These are phyloP conservation scores for Aechmea fasciata DNA, from an alignment of 176 grass and related monocot species.

Conservation along the genomic window DNA sequence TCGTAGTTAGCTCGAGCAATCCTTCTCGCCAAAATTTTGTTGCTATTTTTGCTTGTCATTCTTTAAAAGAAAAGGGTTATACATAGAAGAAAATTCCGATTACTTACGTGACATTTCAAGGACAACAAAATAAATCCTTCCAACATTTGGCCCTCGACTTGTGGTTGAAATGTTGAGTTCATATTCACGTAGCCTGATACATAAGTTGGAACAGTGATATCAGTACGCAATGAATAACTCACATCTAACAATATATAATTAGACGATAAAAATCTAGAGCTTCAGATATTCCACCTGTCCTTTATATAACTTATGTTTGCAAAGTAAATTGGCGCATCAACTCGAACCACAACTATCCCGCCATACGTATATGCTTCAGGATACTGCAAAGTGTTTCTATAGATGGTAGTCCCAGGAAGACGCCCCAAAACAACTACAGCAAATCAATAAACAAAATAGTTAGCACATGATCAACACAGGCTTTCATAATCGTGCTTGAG, in stretches of 20 bases:
- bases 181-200: conserved; percentile 75
- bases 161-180: conserved; percentile 62
- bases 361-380: conserved; percentile 87
- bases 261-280: background rate
- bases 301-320: conserved; percentile 95
- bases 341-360: conserved; percentile 78
- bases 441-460: background rate
- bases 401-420: conserved; percentile 84
- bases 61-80: background rate
- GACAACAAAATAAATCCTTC: conserved; percentile 80
- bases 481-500: background rate
- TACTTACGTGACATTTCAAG: conserved; percentile 94
- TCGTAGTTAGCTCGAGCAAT: too few relatives aligned
- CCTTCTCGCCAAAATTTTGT: too few relatives aligned
- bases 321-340: conserved; percentile 97
- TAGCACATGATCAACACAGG: conserved; percentile 5
- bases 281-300: conserved; percentile 43
- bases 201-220: background rate
- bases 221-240: background rate
- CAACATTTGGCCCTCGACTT: conserved; percentile 61
- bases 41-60: background rate
- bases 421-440: conserved; percentile 76
- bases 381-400: conserved; percentile 80
- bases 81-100: background rate
- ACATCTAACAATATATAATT: background rate